Base-by-base conservation (phyloP, 2,329 filamentous ascomycete genomes). In the Chalaropsis thielavioides region DNA sequence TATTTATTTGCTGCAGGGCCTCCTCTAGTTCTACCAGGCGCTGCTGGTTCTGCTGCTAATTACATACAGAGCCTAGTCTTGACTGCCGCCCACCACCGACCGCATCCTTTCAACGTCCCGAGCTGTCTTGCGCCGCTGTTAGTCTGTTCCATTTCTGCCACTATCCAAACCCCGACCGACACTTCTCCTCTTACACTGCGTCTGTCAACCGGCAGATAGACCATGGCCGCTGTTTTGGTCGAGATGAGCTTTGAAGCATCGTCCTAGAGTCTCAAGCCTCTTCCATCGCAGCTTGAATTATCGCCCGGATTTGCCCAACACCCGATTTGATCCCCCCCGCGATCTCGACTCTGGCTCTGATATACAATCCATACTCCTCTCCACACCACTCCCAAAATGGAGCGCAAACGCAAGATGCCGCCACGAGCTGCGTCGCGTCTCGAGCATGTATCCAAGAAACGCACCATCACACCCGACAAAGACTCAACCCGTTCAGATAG, bases 381-480 rank as follows among this genome's bases (percentile, higher is more conserved):
- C 22, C 31, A 54, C 46, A 40, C n/a, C 27, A 59, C 31, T 22
- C 19, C 27, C 27, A 51, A 27, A 11, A 86, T 86, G 83, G 84
- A 87, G 76, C 81, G 77, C 72, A 86, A 86, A 76, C 79, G 84
- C 72, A 87, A 85, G 75, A 75, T 86, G 67, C 83, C 84, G 24
- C 79, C 84, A 51, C 80, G 84, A 72, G 81, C 82, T 64, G 80
- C 83, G 56, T 82, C 84, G 69, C 80, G 84, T 69, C 77, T 78
- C 66, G 84, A 87, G 69, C 79, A 81, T 66, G 78, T 77, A 64
- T 77, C 80, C 63, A 87, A 86, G 76, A 84, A 81, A 71, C 79
- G 83, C 69, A 83, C 78, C 62, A 74, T 78, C 31, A 83, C 81
- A 19, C 79, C 83, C 65, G 80, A 81, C 66, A 79, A 81, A 22